A percentile compares a stretch with the other conserved stretches of the same genome.
Evolutionary conservation across 139 green algal genomes (phyloP).

Genomic region (Deuterostichococcus epilithicus): DNA sequence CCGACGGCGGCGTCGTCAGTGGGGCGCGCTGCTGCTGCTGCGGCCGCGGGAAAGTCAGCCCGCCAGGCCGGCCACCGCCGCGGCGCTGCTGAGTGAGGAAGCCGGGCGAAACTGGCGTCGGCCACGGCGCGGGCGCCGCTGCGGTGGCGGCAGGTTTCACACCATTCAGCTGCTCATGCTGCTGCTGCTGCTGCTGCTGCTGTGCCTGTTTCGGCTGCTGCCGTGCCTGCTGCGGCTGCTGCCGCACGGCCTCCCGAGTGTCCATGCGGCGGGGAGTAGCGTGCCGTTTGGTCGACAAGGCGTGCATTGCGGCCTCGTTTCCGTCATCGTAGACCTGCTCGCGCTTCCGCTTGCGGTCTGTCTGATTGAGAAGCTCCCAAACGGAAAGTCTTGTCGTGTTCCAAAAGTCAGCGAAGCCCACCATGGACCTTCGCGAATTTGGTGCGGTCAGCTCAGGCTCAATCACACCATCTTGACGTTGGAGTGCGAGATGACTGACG

Average conservation of each 20-base stretch:
- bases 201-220: not conserved
- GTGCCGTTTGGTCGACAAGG: not conserved
- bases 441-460: too few relatives aligned
- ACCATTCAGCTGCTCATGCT: too few relatives aligned
- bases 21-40: not conserved
- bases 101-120: not conserved
- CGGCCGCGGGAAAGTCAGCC: not conserved
- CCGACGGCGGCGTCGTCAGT: not conserved
- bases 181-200: not conserved
- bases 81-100: not conserved
- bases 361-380: not conserved
- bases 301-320: too few relatives aligned
- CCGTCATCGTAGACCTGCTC: not conserved
- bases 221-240: not conserved
- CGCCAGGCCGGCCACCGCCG: too few relatives aligned
- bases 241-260: too few relatives aligned
- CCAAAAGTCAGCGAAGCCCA: not conserved
- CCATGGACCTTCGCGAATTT: too few relatives aligned
- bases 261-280: not conserved
- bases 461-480: too few relatives aligned
- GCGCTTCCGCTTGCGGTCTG: not conserved
- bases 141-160: too few relatives aligned
- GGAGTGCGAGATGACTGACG: too few relatives aligned
- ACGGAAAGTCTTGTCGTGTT: not conserved
- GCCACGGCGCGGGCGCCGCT: not conserved